A percentile compares a stretch with the other conserved stretches of the same genome.
Conservation (phyloP, 1,284 basidiomycete species). For the Ustilago loliicola region DNA sequence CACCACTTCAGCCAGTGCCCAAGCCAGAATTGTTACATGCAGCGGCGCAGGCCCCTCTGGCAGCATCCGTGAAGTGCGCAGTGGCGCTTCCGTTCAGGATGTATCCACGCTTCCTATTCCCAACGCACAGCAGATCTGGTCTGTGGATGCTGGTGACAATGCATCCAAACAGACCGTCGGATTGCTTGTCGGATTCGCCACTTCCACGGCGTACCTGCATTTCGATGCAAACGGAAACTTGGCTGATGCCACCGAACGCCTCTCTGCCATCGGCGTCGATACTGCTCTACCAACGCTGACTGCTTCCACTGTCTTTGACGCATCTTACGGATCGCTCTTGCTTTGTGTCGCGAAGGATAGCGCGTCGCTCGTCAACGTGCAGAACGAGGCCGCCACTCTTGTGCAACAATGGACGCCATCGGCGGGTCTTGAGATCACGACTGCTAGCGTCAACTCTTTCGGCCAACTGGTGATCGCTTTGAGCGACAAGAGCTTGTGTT, state of each 20-base stretch:
- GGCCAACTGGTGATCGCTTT: conserved; percentile 79
- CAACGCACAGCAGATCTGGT: conserved; percentile 35
- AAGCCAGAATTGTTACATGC: conserved; percentile 87
- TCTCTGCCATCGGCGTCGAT: conserved; percentile 18
- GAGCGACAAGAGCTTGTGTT: conserved; percentile 75
- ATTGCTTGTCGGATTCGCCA: conserved; percentile 33
- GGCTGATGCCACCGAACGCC: conserved; percentile 32
- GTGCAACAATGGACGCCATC: conserved; percentile 30
- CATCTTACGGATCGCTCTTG: conserved; percentile 6
- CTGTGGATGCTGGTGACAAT: conserved; percentile 21
- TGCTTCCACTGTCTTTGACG: conserved; percentile 12
- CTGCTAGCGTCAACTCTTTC: conserved; percentile 74
- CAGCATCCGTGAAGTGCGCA: conserved; percentile 83
- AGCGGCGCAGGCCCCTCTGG: conserved; percentile 87
- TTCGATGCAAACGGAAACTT: conserved; percentile 37
- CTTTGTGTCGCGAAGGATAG: conserved; percentile 20
- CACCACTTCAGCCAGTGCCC: conserved; percentile 36
- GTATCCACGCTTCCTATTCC: conserved; percentile 61
- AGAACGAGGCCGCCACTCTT: conserved; percentile 1
- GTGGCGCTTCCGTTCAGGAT: conserved; percentile 85
- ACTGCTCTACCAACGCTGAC: conserved; percentile 22
- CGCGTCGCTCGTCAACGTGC: conserved; percentile 24
- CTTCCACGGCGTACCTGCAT: conserved; percentile 31
- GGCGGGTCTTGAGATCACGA: conserved; percentile 25
- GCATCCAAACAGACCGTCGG: conserved; percentile 25